phyloP scores from a whole-genome alignment of 768 basidiomycete genomes.

The Termitomyces sp. region DNA sequence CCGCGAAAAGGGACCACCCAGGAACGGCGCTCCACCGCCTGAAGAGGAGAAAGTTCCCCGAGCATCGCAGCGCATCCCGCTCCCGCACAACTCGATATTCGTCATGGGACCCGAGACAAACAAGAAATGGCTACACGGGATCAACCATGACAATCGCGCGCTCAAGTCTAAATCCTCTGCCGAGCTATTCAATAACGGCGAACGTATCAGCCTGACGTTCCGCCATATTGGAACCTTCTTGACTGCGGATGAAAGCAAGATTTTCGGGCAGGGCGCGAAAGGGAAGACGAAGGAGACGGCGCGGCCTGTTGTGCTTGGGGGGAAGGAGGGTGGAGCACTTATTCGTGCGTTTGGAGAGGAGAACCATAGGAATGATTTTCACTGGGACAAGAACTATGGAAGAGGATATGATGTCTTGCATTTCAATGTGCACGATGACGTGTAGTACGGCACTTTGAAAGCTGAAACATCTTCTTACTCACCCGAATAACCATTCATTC shows the following conservation, averaged over 20 bases:
- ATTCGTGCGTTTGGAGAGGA: slow-evolving; percentile 69
- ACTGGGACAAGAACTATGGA: slow-evolving; percentile 68
- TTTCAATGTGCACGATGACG: slow-evolving; percentile 23
- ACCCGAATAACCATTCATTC: not conserved
- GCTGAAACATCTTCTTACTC: not conserved
- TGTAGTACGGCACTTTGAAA: not conserved
- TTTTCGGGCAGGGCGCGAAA: slow-evolving; percentile 73
- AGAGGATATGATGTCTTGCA: slow-evolving; percentile 69
- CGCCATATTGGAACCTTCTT: slow-evolving; percentile 77
- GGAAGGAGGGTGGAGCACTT: slow-evolving; percentile 43
- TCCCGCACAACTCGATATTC: slow-evolving; percentile 83
- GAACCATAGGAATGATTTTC: slow-evolving; percentile 65
- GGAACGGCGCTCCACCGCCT: slow-evolving; percentile 7
- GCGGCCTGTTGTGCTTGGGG: slow-evolving; percentile 49
- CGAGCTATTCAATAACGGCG: slow-evolving; percentile 50
- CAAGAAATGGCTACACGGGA: slow-evolving; percentile 69
- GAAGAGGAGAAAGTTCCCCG: slow-evolving; percentile 8
- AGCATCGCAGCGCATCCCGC: slow-evolving; percentile 56
- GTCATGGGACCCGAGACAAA: slow-evolving; percentile 76
- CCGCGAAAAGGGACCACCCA: slow-evolving; percentile 50
- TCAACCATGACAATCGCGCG: slow-evolving; percentile 73
- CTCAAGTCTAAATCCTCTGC: slow-evolving; percentile 43
- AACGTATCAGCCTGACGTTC: slow-evolving; percentile 78
- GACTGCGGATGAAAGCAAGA: slow-evolving; percentile 40
- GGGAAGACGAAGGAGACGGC: slow-evolving; percentile 57